Evolutionary conservation across 176 grass and related monocot genomes (phyloP), one percentile per base, ranked within the genome.

Genomic region (Oropetium thomaeum): DNA sequence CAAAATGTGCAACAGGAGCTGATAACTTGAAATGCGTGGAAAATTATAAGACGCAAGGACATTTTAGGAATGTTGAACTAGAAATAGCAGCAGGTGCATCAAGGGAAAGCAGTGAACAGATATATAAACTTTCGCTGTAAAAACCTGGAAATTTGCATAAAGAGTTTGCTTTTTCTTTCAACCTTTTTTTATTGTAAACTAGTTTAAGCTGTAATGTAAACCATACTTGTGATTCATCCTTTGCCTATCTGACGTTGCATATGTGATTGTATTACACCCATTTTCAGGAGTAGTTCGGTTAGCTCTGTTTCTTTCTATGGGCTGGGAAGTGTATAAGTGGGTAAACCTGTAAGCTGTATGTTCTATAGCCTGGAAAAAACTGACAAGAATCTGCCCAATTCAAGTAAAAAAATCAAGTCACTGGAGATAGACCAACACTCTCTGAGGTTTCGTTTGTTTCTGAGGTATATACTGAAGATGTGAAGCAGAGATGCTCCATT

Each of bases 41-140:
- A 84, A 42, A 60, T 75, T 16, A 25, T 10, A 16, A 58, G 58
- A 55, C 43, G 22, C 9, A 74, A 13, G 23, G 40, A 33, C 20
- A 76, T 23, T 42, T 39, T 37, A 75, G 10, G 29, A 80, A 64
- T 42, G 19, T 60, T 80, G 9, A 61, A 67, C 40, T 61, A 13
- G 45, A 22, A 68, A 19, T 14, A 42, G 33, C 26, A 60, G 34
- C 25, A 60, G 19, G 60, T 32, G 47, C 27, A 29, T 34, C 38
- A 59, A 48, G 0, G 0, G 0, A 42, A 61, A 52, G 4, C 11
- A 33, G 39, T 67, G 44, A 73, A 60, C 25, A 58, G 35, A 79
- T 27, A 73, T 55, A 26, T 3, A 31, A 75, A 74, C 26, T 59
- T 67, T n/a, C n/a, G 39, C 15, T 39, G 29, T 22, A 67, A 30